A percentile compares a stretch with the other conserved stretches of the same genome.
Evolutionary conservation across 2,329 filamentous ascomycete genomes (phyloP).

Genomic region (Karstenula rhodostoma): DNA sequence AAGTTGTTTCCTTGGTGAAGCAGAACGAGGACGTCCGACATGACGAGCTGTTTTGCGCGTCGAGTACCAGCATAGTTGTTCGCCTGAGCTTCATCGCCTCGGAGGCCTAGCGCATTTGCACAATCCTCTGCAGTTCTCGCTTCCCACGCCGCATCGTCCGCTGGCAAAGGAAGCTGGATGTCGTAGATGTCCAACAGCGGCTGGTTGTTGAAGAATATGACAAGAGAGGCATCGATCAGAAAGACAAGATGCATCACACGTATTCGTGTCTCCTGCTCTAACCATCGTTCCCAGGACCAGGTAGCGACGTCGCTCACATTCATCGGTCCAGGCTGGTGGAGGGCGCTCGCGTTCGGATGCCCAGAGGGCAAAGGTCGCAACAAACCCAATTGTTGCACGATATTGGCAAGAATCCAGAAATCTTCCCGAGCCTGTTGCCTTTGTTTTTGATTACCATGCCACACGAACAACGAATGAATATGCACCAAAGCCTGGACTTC

Average conservation of each 20-base stretch:
- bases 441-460: conserved; percentile 74
- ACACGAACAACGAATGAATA: conserved; percentile 68
- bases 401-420: conserved; percentile 64
- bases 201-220: conserved; percentile 74
- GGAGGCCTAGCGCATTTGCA: conserved; percentile 70
- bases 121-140: conserved; percentile 67
- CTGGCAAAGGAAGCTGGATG: conserved; percentile 72
- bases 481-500: conserved; percentile 73
- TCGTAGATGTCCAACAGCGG: conserved; percentile 71
- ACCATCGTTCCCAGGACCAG: conserved; percentile 73
- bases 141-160: conserved; percentile 78
- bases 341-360: conserved; percentile 62
- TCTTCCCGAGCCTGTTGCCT: conserved; percentile 69
- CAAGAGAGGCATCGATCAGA: conserved; percentile 69
- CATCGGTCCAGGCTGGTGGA: conserved; percentile 64
- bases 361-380: conserved; percentile 61
- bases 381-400: conserved; percentile 66
- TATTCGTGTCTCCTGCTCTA: conserved; percentile 74
- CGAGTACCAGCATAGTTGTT: conserved; percentile 70
- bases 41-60: conserved; percentile 69
- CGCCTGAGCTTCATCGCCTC: conserved; percentile 64
- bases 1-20: conserved; percentile 68
- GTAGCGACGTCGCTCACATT: conserved; percentile 56
- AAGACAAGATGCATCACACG: conserved; percentile 72
- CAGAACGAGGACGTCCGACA: conserved; percentile 68